phyloP scores from a whole-genome alignment of 208 protist genomes.

The Sergeia podlipaevii region DNA sequence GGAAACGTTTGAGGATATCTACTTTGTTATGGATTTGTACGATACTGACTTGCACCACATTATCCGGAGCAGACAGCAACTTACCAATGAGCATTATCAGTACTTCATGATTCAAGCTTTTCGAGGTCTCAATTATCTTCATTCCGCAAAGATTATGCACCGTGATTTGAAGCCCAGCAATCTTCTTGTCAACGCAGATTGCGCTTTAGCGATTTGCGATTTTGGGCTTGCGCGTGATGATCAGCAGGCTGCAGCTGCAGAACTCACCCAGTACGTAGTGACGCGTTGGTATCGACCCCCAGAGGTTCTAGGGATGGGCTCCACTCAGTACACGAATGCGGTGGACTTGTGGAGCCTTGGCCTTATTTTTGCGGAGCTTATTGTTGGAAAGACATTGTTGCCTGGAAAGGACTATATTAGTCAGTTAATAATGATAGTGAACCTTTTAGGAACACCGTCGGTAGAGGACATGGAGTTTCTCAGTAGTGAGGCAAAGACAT shows the following conservation, averaged over 20 bases:
- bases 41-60: conserved; percentile 98
- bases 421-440: conserved; percentile 84
- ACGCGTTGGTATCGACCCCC: conserved; percentile 99
- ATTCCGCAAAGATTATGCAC: conserved; percentile 97
- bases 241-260: conserved; percentile 33
- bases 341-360: conserved; percentile 97
- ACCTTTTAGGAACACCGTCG: conserved; percentile 71
- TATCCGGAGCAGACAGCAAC: conserved; percentile 91
- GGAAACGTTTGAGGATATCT: conserved; percentile 86
- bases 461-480: conserved; percentile 84
- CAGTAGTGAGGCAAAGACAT: conserved; percentile 68
- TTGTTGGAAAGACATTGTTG: conserved; percentile 97
- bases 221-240: conserved; percentile 90
- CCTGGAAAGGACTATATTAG: conserved; percentile 80
- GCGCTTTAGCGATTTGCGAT: conserved; percentile 94
- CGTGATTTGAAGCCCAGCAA: conserved; percentile 96
- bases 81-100: conserved; percentile 97
- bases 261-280: conserved; percentile 97
- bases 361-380: conserved; percentile 98
- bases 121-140: conserved; percentile 94
- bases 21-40: conserved; percentile 89
- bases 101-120: conserved; percentile 99
- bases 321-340: conserved; percentile 92
- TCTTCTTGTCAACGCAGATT: conserved; percentile 95
- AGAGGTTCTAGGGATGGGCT: conserved; percentile 94